phyloP scores from a whole-genome alignment of 345 rosid genomes.

The Bruguiera gymnorhiza region DNA sequence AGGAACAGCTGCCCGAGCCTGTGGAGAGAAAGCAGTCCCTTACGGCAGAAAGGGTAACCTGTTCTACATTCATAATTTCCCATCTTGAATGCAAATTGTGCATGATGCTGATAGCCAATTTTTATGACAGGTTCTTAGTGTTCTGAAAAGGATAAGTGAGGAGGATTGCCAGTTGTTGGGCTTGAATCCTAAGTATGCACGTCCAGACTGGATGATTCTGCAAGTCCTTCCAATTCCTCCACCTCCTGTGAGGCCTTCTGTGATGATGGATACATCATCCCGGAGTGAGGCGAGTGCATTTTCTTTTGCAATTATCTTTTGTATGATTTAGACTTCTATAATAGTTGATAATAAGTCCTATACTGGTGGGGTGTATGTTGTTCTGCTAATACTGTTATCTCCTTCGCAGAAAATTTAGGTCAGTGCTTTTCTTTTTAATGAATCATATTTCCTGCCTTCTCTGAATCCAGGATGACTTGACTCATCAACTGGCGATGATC shows the following conservation, averaged over 20 bases:
- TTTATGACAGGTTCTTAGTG: slow-evolving; percentile 65
- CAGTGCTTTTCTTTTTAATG: not conserved
- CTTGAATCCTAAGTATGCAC: slow-evolving; percentile 91
- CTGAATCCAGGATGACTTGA: slow-evolving; percentile 76
- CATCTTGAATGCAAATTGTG: not conserved
- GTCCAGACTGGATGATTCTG: slow-evolving; percentile 99
- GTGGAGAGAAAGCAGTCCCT: slow-evolving; percentile 93
- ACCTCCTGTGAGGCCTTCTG: slow-evolving; percentile 98
- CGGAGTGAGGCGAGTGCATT: slow-evolving; percentile 65
- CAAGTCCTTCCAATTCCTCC: slow-evolving; percentile 98
- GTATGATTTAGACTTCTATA: not conserved
- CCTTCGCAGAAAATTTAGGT: not conserved
- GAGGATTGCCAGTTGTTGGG: slow-evolving; percentile 85
- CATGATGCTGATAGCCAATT: slow-evolving; percentile 9
- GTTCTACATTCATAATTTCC: not conserved
- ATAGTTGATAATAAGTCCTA: not conserved
- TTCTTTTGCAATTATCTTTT: not conserved
- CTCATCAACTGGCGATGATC: slow-evolving; percentile 91
- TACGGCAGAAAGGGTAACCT: slow-evolving; percentile 76
- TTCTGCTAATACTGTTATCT: not conserved
- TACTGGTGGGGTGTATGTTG: not conserved
- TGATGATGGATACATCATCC: slow-evolving; percentile 92
- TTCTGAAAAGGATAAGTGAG: slow-evolving; percentile 91
- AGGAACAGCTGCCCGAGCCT: slow-evolving; percentile 92
- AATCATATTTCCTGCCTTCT: slow-evolving; percentile 18